phyloP scores from a whole-genome alignment of 192 early-diverging fungal species.

The Rhizophagus clarus region DNA sequence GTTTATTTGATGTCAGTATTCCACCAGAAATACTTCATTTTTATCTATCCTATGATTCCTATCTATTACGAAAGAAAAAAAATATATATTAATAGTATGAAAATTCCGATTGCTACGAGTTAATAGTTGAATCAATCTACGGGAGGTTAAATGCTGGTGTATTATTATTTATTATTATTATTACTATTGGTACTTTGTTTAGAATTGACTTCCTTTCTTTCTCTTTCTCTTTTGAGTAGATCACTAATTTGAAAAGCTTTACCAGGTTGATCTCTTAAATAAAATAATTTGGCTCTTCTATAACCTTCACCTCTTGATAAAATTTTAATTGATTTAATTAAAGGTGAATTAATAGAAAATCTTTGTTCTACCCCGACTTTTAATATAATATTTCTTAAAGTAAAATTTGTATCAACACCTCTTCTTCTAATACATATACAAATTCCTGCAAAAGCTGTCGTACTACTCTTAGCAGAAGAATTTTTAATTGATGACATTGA shows the following conservation, averaged over 20 bases:
- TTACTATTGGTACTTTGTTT: no score
- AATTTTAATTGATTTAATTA: conserved; percentile 74
- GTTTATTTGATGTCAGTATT: no score
- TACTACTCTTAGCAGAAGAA: conserved; percentile 43
- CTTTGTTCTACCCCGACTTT: conserved; percentile 78
- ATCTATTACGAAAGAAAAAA: no score
- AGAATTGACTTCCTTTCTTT: not conserved
- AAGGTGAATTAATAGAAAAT: conserved; percentile 74
- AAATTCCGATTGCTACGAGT: no score
- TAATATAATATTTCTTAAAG: conserved; percentile 74
- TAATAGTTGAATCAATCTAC: no score
- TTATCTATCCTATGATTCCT: no score
- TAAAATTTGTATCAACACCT: conserved; percentile 76
- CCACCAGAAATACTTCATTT: no score
- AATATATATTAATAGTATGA: no score
- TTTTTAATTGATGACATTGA: conserved; percentile 47
- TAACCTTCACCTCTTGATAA: conserved; percentile 57
- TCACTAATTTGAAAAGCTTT: conserved; percentile 62
- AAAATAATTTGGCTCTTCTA: conserved; percentile 77
- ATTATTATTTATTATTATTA: no score
- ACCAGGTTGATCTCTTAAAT: conserved; percentile 76
- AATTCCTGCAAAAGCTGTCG: conserved; percentile 64
- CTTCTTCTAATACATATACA: conserved; percentile 73
- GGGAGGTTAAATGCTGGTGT: no score
- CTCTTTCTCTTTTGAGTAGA: conserved; percentile 33